Evolutionary conservation across 768 basidiomycete genomes (phyloP), one percentile per base, ranked within the genome.

Genomic region (Dendrothele bispora): DNA sequence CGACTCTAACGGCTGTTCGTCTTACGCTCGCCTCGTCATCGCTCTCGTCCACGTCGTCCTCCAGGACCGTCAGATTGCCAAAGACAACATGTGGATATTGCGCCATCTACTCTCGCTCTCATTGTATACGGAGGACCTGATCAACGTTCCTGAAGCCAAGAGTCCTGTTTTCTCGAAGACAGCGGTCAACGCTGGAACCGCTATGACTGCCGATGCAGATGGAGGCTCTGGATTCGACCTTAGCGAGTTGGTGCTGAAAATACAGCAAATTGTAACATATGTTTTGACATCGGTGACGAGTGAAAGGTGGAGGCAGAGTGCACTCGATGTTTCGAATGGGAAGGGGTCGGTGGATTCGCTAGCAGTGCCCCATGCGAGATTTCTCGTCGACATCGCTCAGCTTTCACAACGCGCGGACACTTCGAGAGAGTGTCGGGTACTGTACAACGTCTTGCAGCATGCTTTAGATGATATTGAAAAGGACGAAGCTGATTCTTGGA

Each of bases 401-500:
- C 54, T 50, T 0, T 64, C 67, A 7, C 60, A 46, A 45, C 55
- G 65, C 35, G 63, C 58, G 10, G 82, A 88, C 55, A 70, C 65
- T 27, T 60, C 78, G 3, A 66, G 81, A 20, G 82, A 86, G 45
- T 61, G 80, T 7, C 72, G 88, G 2, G 70, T 88, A 10, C 63
- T 97, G 22, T 69, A 78, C 38, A 65, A 69, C 18, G 70, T 93
- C 5, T 57, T 97, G 29, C 76, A 78, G 49, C 74, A 83, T 60
- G 55, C 81, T 50, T 63, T 88, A 39, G 71, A 77, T 41, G 83
- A 82, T 34, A 72, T 84, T 1, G 78, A 78, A 3, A 75, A 69
- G 37, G 69, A 67, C 0, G 91, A 95, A 54, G 83, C 81, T 0
- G 92, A 93, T 50, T 60, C 74, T 34, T 95, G 95, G 92, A 62